These are phyloP conservation scores for Arabidopsis arenosa DNA, from an alignment of 345 rosid genomes.

Conservation along the genomic window DNA sequence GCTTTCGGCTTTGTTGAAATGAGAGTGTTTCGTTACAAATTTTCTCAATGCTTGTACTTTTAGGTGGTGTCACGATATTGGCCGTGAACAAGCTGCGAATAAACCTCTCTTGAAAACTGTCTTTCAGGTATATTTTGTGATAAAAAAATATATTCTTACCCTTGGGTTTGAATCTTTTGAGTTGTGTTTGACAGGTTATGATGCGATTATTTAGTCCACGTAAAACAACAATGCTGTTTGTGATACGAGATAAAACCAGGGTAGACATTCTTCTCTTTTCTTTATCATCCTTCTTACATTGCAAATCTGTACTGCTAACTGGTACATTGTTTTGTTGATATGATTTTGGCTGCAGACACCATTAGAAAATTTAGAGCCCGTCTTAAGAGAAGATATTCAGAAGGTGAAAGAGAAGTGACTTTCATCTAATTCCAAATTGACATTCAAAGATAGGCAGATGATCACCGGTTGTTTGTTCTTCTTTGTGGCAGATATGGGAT, in stretches of 20 bases:
- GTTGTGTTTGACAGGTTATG: slow-evolving; percentile 72
- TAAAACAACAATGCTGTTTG: slow-evolving; percentile 94
- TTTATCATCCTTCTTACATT: slow-evolving; percentile 11
- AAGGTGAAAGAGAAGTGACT: slow-evolving; percentile 56
- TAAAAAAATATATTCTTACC: slow-evolving; percentile 1
- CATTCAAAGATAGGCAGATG: slow-evolving; percentile 27
- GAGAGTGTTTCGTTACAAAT: not conserved
- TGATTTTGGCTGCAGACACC: slow-evolving; percentile 65
- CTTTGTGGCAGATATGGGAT: slow-evolving; percentile 86
- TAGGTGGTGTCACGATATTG: slow-evolving; percentile 99
- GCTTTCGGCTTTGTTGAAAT: not conserved
- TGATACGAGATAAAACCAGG: slow-evolving; percentile 95
- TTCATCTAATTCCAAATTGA: slow-evolving; percentile 13
- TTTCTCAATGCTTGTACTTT: not conserved
- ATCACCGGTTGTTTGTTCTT: slow-evolving; percentile 20
- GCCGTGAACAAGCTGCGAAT: slow-evolving; percentile 99
- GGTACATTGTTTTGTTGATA: not conserved
- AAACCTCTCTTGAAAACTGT: slow-evolving; percentile 96
- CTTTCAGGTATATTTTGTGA: slow-evolving; percentile 69
- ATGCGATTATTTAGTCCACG: slow-evolving; percentile 98
- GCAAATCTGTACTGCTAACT: slow-evolving; percentile 21
- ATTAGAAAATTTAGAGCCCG: slow-evolving; percentile 87
- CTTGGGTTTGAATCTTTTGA: slow-evolving; percentile 36
- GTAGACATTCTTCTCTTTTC: slow-evolving; percentile 47
- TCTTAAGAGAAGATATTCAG: slow-evolving; percentile 91